These are phyloP conservation scores for Neobulgaria alba DNA, from an alignment of 2,329 filamentous ascomycete genomes.

Conservation along the genomic window DNA sequence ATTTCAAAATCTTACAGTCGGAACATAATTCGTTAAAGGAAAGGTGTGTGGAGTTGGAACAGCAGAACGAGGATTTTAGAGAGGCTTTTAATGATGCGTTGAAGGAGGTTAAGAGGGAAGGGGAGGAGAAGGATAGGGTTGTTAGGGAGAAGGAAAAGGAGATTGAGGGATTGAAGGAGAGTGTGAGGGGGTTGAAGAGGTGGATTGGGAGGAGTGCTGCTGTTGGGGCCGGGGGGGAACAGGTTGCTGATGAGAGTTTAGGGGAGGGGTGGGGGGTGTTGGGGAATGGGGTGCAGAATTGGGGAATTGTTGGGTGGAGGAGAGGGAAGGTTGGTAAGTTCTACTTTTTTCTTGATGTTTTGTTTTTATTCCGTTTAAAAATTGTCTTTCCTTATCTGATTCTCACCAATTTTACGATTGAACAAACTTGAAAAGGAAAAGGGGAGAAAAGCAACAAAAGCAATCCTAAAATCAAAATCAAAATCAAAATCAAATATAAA, in stretches of 20 bases:
- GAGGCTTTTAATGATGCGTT: conserved; percentile 38
- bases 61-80: conserved; percentile 23
- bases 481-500: no score
- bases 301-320: conserved; percentile 63
- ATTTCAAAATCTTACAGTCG: conserved; percentile 41
- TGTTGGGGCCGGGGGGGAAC: conserved; percentile 37
- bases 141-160: conserved; percentile 46
- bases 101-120: conserved; percentile 38
- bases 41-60: conserved; percentile 36
- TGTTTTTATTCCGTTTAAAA: not conserved
- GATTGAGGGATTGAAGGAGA: conserved; percentile 43
- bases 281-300: conserved; percentile 63
- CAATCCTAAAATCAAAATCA: no score
- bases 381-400: no score
- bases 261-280: conserved; percentile 52
- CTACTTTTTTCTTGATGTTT: not conserved
- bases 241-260: conserved; percentile 58
- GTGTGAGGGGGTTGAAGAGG: conserved; percentile 60
- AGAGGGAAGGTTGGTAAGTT: conserved; percentile 43
- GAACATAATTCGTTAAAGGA: conserved; percentile 42
- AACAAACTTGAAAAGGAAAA: no score
- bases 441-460: no score
- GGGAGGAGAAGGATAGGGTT: no score
- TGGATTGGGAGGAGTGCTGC: conserved; percentile 62
- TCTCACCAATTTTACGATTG: no score